These are phyloP conservation scores for Parmales sp. DNA, from an alignment of 108 stramenopile species.

Conservation along the genomic window DNA sequence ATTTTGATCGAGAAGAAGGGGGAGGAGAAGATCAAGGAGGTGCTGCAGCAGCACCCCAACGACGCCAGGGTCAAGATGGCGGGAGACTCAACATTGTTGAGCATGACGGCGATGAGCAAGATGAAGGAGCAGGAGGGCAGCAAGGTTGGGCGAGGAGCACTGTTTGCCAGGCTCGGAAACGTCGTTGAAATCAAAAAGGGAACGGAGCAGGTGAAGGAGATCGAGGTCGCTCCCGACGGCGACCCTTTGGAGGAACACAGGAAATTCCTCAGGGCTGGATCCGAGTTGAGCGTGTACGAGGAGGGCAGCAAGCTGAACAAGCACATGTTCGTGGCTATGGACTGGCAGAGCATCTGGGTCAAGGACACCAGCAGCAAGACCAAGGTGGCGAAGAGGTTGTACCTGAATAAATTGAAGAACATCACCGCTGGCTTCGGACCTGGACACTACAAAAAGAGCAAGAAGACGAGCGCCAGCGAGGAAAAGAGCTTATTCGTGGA, in stretches of 20 bases:
- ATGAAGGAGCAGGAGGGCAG: conserved; percentile 8
- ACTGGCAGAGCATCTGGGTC: conserved; percentile 13
- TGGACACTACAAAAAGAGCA: conserved; percentile 2
- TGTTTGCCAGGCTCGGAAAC: conserved; percentile 12
- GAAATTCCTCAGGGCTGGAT: neutral
- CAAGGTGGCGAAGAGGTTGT: conserved; percentile 3
- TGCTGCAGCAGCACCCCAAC: neutral
- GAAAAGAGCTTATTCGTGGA: neutral
- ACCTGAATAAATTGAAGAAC: neutral
- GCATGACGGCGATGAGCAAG: conserved; percentile 12
- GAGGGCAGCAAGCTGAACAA: neutral
- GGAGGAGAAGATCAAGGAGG: neutral
- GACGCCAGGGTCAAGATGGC: conserved; percentile 4
- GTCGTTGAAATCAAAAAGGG: neutral
- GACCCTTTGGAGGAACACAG: conserved; percentile 13
- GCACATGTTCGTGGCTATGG: conserved; percentile 1
- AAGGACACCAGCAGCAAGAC: conserved; percentile 15
- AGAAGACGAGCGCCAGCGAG: conserved; percentile 7
- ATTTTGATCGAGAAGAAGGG: conserved; percentile 15
- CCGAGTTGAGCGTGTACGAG: neutral
- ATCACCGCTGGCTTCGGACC: neutral
- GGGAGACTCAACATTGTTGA: conserved; percentile 1
- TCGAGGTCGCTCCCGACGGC: neutral
- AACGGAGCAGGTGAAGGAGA: neutral
- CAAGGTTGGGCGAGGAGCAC: conserved; percentile 10